phyloP scores from a whole-genome alignment of 2,329 filamentous ascomycete genomes.

The Ophiocordyceps camponoti-leonardi region DNA sequence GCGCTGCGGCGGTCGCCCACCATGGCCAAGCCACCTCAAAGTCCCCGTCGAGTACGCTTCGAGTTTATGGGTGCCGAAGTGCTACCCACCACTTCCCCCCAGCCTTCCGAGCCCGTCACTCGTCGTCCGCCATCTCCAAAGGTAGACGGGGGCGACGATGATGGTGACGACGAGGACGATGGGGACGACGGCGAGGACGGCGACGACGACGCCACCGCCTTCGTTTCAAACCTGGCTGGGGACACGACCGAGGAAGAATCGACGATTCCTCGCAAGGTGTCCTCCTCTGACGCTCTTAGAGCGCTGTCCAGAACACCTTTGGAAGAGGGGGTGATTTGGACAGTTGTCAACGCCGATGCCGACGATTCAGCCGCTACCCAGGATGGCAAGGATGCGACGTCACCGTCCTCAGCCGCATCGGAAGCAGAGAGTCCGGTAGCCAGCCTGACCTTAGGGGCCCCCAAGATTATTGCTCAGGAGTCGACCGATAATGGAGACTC shows the following conservation, averaged over 20 bases:
- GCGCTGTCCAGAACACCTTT: conserved; percentile 31
- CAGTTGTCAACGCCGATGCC: conserved; percentile 22
- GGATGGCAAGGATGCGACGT: background rate
- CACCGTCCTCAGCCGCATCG: background rate
- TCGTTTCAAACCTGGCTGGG: conserved; percentile 16
- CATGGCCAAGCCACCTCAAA: conserved; percentile 28
- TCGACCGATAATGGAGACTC: conserved; percentile 1
- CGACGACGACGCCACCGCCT: conserved; percentile 10
- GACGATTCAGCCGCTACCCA: conserved; percentile 8
- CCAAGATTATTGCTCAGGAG: background rate
- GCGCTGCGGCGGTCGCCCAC: conserved; percentile 40
- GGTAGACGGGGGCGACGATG: conserved; percentile 8
- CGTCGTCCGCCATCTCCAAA: conserved; percentile 10
- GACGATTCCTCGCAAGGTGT: conserved; percentile 33
- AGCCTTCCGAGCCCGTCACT: conserved; percentile 15
- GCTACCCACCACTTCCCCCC: conserved; percentile 39
- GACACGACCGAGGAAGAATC: conserved; percentile 23
- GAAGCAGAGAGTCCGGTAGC: background rate
- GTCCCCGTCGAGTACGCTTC: conserved; percentile 46
- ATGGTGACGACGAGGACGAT: conserved; percentile 1
- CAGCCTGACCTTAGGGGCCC: background rate
- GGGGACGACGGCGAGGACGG: conserved; percentile 4
- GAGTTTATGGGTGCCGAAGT: conserved; percentile 43
- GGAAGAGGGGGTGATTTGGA: conserved; percentile 34
- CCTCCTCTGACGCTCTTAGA: conserved; percentile 35